phyloP scores from a whole-genome alignment of 2,329 filamentous ascomycete genomes.

The Lizonia empirigonia region DNA sequence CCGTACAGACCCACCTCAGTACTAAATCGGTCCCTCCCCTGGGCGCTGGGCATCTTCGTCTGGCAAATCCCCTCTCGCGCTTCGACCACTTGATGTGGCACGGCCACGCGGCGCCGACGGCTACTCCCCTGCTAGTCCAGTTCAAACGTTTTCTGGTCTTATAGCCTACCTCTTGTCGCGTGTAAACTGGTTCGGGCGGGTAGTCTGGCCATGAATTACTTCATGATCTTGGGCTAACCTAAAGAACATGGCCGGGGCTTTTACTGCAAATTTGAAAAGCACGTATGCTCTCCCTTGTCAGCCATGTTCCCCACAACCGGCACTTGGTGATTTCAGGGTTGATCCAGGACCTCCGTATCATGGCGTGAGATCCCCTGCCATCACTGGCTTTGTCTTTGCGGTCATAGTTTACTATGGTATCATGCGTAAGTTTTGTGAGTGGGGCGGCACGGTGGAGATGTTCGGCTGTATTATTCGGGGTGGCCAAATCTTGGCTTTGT shows the following conservation, averaged over 20 bases:
- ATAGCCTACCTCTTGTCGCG: constrained; percentile 14
- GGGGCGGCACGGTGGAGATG: no score
- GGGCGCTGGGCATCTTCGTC: neutral
- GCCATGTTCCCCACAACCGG: constrained; percentile 10
- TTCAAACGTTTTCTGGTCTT: constrained; percentile 10
- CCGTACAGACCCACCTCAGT: constrained; percentile 16
- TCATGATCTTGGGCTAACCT: constrained; percentile 17
- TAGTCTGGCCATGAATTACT: constrained; percentile 18
- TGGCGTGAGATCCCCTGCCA: constrained; percentile 2
- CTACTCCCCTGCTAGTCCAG: constrained; percentile 17
- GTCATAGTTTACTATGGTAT: constrained; percentile 9
- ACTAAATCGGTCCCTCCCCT: no score
- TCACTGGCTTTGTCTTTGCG: constrained; percentile 8
- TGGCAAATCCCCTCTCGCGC: constrained; percentile 4
- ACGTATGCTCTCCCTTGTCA: constrained; percentile 10
- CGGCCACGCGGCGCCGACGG: constrained; percentile 37
- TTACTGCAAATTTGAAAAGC: constrained; percentile 16
- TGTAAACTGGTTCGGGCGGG: constrained; percentile 13
- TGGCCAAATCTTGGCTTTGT: no score
- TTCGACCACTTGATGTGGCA: constrained; percentile 25
- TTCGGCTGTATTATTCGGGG: no score
- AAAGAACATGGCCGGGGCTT: constrained; percentile 7
- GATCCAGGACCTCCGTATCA: constrained; percentile 4
- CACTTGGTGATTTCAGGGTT: constrained; percentile 18
- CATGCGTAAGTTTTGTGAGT: no score